These are phyloP conservation scores for Hymenoscyphus fructigenus DNA, from an alignment of 2,329 filamentous ascomycete species.

Conservation along the genomic window DNA sequence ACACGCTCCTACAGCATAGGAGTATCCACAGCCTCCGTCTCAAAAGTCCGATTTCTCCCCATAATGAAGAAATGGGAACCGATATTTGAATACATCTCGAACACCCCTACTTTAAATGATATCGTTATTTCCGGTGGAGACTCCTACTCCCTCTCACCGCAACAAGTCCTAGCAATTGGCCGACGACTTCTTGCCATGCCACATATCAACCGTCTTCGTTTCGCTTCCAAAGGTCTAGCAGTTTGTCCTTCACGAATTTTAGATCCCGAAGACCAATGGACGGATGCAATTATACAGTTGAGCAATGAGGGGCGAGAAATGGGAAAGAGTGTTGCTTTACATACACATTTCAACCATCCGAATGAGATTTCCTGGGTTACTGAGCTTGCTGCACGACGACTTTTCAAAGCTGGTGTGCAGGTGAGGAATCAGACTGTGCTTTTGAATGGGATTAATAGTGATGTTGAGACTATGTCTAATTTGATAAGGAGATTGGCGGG, in stretches of 20 bases:
- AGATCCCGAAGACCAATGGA: neutral
- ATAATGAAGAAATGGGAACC: neutral
- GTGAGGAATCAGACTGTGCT: constrained; percentile 4
- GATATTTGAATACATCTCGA: neutral
- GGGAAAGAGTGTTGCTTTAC: neutral
- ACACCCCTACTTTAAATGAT: neutral
- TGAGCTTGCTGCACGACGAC: neutral
- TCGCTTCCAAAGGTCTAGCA: neutral
- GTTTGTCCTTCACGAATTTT: neutral
- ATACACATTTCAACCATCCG: neutral
- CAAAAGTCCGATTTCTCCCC: neutral
- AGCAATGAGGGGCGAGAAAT: neutral
- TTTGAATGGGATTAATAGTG: constrained; percentile 2
- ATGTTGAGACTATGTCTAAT: neutral
- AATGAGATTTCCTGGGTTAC: constrained; percentile 4
- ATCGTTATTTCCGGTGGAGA: neutral
- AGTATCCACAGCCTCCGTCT: neutral
- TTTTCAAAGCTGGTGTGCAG: neutral
- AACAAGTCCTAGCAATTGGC: neutral
- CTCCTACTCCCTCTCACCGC: neutral
- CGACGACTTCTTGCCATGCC: neutral
- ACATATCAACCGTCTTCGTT: constrained; percentile 4
- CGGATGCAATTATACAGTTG: neutral
- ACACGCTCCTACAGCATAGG: neutral
- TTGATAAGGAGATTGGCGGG: neutral